These are phyloP conservation scores for Xylaria sp. DNA, from an alignment of 495 filamentous ascomycete species.

Conservation along the genomic window DNA sequence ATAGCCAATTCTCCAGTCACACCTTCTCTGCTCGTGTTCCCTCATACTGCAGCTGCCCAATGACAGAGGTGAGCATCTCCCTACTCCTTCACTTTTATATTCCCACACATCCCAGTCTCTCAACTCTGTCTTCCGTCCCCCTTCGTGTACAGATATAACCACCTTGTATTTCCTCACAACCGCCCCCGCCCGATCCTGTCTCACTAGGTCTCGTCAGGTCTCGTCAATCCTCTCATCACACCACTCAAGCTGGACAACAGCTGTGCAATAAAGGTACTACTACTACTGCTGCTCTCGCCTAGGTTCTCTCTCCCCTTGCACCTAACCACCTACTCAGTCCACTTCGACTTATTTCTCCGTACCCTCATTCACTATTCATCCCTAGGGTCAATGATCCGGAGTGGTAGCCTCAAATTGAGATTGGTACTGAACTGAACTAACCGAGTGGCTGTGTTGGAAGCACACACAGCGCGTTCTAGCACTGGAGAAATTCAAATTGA, in stretches of 20 bases:
- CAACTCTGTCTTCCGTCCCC: background rate
- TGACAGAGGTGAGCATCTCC: background rate
- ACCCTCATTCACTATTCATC: background rate
- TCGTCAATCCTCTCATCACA: background rate
- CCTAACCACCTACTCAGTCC: background rate
- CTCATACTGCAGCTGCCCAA: background rate
- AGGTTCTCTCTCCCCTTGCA: background rate
- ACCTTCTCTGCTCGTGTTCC: background rate
- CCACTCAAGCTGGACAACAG: background rate
- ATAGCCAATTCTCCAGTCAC: background rate
- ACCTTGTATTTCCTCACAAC: background rate
- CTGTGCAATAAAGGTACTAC: constrained; percentile 15
- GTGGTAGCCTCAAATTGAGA: background rate
- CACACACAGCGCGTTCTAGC: background rate
- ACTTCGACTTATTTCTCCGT: background rate
- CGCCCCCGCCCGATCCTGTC: background rate
- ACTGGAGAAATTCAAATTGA: background rate
- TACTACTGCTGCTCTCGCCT: too few relatives aligned
- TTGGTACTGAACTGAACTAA: background rate
- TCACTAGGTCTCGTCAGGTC: background rate
- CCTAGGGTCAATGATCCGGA: background rate
- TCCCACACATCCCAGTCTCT: background rate
- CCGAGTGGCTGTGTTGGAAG: background rate
- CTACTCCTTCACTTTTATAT: background rate
- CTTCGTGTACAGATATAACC: background rate